Percentiles rank a stretch among this genome's conserved stretches.
Evolutionary conservation across 2,329 filamentous ascomycete genomes (phyloP).

Genomic region (Fusarium anguioides): DNA sequence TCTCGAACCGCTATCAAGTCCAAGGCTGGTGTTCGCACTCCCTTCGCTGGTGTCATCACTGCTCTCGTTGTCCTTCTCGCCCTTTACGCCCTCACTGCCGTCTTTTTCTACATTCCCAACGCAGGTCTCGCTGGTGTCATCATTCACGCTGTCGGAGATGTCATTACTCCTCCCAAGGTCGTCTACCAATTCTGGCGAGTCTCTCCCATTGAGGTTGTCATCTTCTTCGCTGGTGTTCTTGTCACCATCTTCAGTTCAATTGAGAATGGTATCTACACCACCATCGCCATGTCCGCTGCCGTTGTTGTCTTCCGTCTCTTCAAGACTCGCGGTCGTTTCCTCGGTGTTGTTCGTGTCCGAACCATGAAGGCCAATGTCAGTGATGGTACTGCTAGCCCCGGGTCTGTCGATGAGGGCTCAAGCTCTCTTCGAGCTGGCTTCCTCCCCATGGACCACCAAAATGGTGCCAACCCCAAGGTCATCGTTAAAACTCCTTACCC

Average conservation of each 20-base stretch:
- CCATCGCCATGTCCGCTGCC: constrained; percentile 75
- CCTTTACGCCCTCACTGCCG: constrained; percentile 81
- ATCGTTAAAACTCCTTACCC: constrained; percentile 60
- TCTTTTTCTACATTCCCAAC: constrained; percentile 91
- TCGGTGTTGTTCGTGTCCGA: constrained; percentile 83
- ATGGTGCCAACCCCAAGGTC: constrained; percentile 62
- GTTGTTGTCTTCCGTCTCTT: constrained; percentile 81
- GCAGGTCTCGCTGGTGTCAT: constrained; percentile 83
- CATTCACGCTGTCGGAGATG: constrained; percentile 88
- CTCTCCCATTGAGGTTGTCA: constrained; percentile 81
- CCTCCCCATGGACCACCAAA: constrained; percentile 61
- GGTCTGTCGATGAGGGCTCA: constrained; percentile 59
- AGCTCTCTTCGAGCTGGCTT: constrained; percentile 55
- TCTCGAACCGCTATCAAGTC: constrained; percentile 92
- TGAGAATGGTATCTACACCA: constrained; percentile 88
- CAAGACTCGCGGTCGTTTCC: constrained; percentile 80
- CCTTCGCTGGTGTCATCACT: constrained; percentile 86
- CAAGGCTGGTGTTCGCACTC: constrained; percentile 91
- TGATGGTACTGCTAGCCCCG: constrained; percentile 54
- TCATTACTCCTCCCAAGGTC: constrained; percentile 84
- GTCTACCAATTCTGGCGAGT: constrained; percentile 92
- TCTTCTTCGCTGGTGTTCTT: constrained; percentile 87
- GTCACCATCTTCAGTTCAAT: constrained; percentile 85
- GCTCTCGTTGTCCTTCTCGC: constrained; percentile 84
- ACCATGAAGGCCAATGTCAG: constrained; percentile 83